Conservation (phyloP, 345 rosid species). For the Eucalyptus viminalis region DNA sequence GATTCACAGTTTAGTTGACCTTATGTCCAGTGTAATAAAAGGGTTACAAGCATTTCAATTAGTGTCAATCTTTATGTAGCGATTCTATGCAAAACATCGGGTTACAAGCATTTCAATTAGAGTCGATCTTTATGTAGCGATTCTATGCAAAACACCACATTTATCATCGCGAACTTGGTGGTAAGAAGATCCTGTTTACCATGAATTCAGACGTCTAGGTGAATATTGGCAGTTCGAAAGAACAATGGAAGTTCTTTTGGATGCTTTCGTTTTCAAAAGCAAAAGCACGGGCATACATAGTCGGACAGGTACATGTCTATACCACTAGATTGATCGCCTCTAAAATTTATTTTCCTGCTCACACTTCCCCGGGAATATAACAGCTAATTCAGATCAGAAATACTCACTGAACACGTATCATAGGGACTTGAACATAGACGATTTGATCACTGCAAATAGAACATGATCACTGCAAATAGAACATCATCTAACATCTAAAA, state of each 20-base stretch:
- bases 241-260: background rate
- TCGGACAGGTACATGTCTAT: background rate
- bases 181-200: background rate
- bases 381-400: background rate
- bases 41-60: background rate
- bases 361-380: background rate
- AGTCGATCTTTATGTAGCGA: background rate
- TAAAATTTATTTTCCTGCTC: background rate
- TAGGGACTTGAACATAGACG: background rate
- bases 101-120: background rate
- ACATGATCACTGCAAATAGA: background rate
- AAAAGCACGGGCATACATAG: background rate
- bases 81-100: background rate
- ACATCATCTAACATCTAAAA: background rate
- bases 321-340: background rate
- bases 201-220: background rate
- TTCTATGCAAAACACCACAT: background rate
- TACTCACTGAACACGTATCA: background rate
- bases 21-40: background rate
- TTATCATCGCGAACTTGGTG: background rate
- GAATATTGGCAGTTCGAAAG: background rate
- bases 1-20: background rate
- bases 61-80: background rate
- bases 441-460: background rate
- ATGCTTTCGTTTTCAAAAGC: background rate